Evolutionary conservation across 371 early-diverging fungal species (phyloP), one percentile per base, ranked within the genome.

Genomic region (Mortierella sp.): DNA sequence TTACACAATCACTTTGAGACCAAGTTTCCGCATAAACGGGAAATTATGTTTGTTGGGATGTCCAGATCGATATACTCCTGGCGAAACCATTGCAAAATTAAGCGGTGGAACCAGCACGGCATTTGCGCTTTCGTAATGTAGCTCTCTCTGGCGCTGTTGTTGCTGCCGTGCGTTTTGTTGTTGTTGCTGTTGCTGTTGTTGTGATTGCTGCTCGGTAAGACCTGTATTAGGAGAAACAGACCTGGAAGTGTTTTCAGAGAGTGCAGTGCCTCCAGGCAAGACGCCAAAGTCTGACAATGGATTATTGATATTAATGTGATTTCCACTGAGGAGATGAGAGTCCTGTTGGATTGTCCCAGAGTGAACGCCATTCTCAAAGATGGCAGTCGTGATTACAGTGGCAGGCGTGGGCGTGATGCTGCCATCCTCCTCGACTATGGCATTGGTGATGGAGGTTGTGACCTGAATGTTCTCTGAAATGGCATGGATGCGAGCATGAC

Each of bases 1-100:
- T 68, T 90, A 94, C 92, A 96, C 89, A 72, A 96, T 93, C 0
- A 93, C 92, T 68, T 91, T 93, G 20, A 96, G 84, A 0, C 92
- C 87, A 9, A 96, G 87, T 70, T 93, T 93, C 51, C 92, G 78
- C 70, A 96, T 83, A 71, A 96, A 96, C 2, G 93, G 90, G 73
- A 93, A 93, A 83, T 95, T 95, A 69, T 91, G 91, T 40, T 86
- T 86, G 80, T 94, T 95, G 11, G 96, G 96, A 77, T 95, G 94
- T 20, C 96, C 96, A 6, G 95, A 94, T 5, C 96, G 88, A 85
- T 96, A 96, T 32, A 96, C 91, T 20, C 96, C 95, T 14, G 94
- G 93, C 0, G 91, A 91, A 5, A 96, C 93, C 90, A 96, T 92
- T 57, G 95, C 94, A 85, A 96, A 96, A 84, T 96, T 96, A n/a